Percentiles rank a stretch among this genome's conserved stretches.
Evolutionary conservation across 352 stramenopile genomes (phyloP).

Genomic region (Phytophthora tubulina): DNA sequence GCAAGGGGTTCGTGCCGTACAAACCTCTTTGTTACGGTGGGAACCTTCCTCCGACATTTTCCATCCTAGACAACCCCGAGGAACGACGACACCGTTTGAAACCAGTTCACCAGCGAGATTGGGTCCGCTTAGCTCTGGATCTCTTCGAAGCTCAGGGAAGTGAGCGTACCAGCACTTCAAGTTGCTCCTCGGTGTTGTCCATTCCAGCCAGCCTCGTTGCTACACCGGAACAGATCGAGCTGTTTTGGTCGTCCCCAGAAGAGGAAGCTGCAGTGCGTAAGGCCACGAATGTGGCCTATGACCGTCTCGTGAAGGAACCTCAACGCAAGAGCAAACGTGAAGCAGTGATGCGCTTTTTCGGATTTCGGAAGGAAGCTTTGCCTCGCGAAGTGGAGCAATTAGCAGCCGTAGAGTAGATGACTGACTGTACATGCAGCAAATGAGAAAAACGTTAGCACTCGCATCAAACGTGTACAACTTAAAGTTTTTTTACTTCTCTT

Average conservation of each 20-base stretch:
- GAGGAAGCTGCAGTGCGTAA: conserved; percentile 33
- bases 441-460: too few relatives aligned
- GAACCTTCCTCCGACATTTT: conserved; percentile 33
- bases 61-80: conserved; percentile 23
- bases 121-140: not conserved
- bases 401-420: too few relatives aligned
- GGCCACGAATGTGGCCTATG: conserved; percentile 34
- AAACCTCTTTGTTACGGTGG: conserved; percentile 39
- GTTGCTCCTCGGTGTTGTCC: conserved; percentile 1
- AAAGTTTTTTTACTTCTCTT: too few relatives aligned
- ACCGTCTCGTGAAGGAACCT: conserved; percentile 33
- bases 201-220: not conserved
- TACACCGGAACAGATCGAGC: conserved; percentile 6
- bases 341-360: conserved; percentile 27
- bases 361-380: not conserved
- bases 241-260: conserved; percentile 35
- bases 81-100: conserved; percentile 3
- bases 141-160: not conserved
- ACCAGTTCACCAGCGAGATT: too few relatives aligned
- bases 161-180: conserved; percentile 1
- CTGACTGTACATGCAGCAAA: too few relatives aligned
- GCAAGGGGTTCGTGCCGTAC: conserved; percentile 40
- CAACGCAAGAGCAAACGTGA: conserved; percentile 24
- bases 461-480: too few relatives aligned
- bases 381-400: too few relatives aligned